Evolutionary conservation across 1,139 yeast genomes (phyloP).

Genomic region (Arxiozyma bovina): DNA sequence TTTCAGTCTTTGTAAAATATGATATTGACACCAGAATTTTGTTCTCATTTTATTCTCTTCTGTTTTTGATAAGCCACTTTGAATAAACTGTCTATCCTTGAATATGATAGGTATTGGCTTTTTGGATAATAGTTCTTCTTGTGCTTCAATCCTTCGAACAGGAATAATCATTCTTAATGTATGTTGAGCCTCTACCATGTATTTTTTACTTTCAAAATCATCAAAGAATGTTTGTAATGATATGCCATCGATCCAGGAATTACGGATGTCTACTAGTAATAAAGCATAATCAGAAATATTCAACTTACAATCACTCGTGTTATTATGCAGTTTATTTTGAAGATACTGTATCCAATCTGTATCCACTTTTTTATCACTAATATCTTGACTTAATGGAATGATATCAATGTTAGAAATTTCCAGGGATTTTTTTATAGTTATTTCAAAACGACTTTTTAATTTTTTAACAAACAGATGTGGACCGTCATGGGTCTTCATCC

Average conservation of each 20-base stretch:
- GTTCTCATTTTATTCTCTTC: conserved; percentile 46
- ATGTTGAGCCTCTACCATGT: conserved; percentile 31
- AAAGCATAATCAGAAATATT: conserved; percentile 19
- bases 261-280: conserved; percentile 27
- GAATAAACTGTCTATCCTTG: conserved; percentile 65
- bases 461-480: conserved; percentile 25
- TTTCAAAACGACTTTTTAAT: conserved; percentile 27
- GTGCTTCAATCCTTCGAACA: conserved; percentile 39
- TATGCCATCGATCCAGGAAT: conserved; percentile 28
- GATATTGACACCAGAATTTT: conserved; percentile 73
- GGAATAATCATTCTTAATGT: conserved; percentile 65
- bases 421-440: conserved; percentile 31
- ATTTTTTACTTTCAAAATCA: conserved; percentile 17
- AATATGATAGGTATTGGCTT: conserved; percentile 62
- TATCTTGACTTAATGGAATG: conserved; percentile 21
- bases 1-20: conserved; percentile 45
- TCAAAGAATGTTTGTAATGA: conserved; percentile 16
- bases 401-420: conserved; percentile 28
- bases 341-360: conserved; percentile 22
- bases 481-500: conserved; percentile 16
- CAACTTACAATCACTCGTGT: conserved; percentile 4
- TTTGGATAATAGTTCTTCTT: conserved; percentile 35
- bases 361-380: conserved; percentile 8
- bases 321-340: conserved; percentile 5
- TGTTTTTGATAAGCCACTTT: conserved; percentile 46